These are phyloP conservation scores for Linum lewisii DNA, from an alignment of 345 rosid genomes.

Conservation along the genomic window DNA sequence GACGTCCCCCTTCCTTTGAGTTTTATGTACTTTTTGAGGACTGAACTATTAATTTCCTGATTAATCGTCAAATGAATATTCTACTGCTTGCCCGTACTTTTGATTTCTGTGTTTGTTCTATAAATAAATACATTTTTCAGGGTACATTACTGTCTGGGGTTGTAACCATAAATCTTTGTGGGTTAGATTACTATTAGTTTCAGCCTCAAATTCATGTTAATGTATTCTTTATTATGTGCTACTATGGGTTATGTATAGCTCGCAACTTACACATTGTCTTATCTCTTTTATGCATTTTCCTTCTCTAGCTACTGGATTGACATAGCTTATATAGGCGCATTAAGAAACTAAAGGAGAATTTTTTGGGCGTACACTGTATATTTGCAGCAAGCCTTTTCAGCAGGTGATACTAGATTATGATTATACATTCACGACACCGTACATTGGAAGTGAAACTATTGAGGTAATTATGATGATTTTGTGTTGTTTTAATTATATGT, in stretches of 20 bases:
- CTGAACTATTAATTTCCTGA: background rate
- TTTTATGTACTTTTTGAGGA: background rate
- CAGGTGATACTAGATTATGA: constrained; percentile 95
- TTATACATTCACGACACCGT: constrained; percentile 93
- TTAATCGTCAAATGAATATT: background rate
- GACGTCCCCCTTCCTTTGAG: background rate
- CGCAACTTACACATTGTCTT: background rate
- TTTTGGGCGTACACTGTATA: constrained; percentile 10
- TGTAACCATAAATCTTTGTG: too few relatives aligned
- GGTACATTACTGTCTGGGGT: too few relatives aligned
- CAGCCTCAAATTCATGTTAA: too few relatives aligned
- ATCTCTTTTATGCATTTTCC: background rate
- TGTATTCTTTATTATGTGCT: too few relatives aligned
- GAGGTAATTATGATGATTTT: constrained; percentile 41
- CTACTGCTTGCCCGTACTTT: background rate
- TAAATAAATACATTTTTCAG: too few relatives aligned
- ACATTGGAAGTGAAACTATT: constrained; percentile 61
- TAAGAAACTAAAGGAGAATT: constrained; percentile 3
- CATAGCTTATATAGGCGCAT: constrained; percentile 7
- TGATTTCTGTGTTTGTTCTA: too few relatives aligned
- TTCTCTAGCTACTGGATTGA: background rate
- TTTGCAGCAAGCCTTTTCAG: constrained; percentile 80
- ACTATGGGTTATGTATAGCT: too few relatives aligned
- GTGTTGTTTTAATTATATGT: background rate
- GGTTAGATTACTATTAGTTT: background rate